Percentiles rank a stretch among this genome's conserved stretches.
These are phyloP conservation scores for Erigeron canadensis DNA, from an alignment of 129 eudicot genomes.

Conservation along the genomic window DNA sequence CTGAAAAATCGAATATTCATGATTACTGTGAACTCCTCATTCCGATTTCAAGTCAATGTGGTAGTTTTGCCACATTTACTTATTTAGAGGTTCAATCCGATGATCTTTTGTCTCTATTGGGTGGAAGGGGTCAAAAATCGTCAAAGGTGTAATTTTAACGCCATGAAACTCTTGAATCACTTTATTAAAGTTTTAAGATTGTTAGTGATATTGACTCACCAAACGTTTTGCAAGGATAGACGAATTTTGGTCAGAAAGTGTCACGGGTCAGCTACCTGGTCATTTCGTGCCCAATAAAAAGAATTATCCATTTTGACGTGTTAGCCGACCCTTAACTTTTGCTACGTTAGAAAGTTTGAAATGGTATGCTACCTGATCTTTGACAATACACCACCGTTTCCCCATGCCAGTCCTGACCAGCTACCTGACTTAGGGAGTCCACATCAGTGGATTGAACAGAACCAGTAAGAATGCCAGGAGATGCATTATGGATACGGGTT, in stretches of 20 bases:
- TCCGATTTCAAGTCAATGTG: not conserved
- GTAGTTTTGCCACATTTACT: not conserved
- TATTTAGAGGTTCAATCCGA: not conserved
- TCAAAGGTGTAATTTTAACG: not conserved
- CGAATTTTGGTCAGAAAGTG: not conserved
- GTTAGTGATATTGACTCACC: not conserved
- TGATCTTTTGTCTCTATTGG: no score
- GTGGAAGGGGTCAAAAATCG: not conserved
- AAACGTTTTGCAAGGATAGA: not conserved
- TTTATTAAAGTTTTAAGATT: no score
- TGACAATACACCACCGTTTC: slow-evolving; percentile 61
- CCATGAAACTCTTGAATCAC: no score
- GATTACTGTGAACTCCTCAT: not conserved
- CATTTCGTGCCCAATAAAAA: not conserved
- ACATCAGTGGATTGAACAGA: slow-evolving; percentile 69
- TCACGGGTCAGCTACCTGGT: no score
- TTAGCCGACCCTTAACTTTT: not conserved
- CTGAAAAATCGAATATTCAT: slow-evolving; percentile 27
- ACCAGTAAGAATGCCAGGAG: slow-evolving; percentile 73
- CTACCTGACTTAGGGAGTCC: slow-evolving; percentile 57
- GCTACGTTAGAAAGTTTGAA: not conserved
- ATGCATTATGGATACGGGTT: slow-evolving; percentile 70
- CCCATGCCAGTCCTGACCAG: slow-evolving; percentile 72
- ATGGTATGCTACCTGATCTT: slow-evolving; percentile 52
- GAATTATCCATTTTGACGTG: not conserved